Base-by-base conservation (phyloP, 2,329 filamentous ascomycete genomes). In the Alternaria atra region DNA sequence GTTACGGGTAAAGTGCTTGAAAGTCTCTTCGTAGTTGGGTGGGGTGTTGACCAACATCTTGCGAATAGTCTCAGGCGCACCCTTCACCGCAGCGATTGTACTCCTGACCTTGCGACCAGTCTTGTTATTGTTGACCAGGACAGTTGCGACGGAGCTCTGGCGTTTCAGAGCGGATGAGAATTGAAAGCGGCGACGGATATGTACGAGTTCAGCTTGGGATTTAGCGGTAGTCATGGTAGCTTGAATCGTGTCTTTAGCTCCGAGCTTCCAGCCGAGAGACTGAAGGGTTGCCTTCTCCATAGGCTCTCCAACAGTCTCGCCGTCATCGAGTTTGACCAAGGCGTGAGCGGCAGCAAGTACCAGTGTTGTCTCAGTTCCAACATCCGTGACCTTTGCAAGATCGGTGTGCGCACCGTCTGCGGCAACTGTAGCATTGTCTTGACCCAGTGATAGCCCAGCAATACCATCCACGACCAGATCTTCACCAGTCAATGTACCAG, bases 231-330 rank as follows among this genome's bases (percentile, higher is more conserved):
- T 80, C n/a, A 81, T 77, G 76, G 91, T 93, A 78, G 89, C 91
- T 29, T 88, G 88, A 15, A 99, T 86, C 32, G 87, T 89, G 73
- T 99, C 94, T 68, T 97, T 95, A 73, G 89, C 90, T 48, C 94
- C 94, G n/a, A 99, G 86, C 58, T 86, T 89, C 95, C 95, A 99
- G 55, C 94, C 94, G 10, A 99, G 89, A 57, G 94, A 93, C 50
- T 86, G 84, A 29, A 99, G 84, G 1, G 95, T 98, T 44, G 95
- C 95, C 81, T 98, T 98, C 77, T 99, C 95, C 95, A 99, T 99
- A 2, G 95, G 95, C 75, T 99, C 95, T 73, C 95, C 95, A 44
- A 99, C 95, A 69, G 98, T 91, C 12, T 99, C 95, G 20, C 95
- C 95, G 77, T 99, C 95, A 68, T 99, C 95, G 15, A 99, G 86